Percentiles rank a stretch among this genome's conserved stretches.
Conservation (phyloP, 208 protist genomes). For the Tritrichomonas foetus region DNA sequence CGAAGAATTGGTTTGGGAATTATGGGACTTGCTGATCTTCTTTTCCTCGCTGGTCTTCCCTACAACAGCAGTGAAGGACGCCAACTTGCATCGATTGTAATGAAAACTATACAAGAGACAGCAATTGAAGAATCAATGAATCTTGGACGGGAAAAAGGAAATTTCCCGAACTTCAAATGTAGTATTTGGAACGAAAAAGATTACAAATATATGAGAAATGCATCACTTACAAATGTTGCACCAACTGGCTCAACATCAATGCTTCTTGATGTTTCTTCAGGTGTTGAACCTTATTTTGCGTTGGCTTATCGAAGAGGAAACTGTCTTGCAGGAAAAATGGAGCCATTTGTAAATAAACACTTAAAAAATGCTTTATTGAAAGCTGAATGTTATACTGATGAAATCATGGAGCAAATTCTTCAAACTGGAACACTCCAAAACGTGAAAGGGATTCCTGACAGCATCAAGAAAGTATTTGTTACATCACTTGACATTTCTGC, state of each 20-base stretch:
- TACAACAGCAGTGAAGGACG: not conserved
- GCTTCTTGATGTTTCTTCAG: not conserved
- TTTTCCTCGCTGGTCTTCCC: not conserved
- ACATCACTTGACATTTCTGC: not conserved
- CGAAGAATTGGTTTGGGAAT: not conserved
- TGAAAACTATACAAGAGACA: not conserved
- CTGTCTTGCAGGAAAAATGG: not conserved
- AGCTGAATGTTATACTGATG: not conserved
- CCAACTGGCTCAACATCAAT: not conserved
- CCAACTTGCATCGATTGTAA: not conserved
- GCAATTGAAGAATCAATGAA: not conserved
- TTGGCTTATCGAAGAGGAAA: not conserved
- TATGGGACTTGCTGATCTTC: not conserved
- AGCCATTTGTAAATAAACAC: slow-evolving; percentile 7
- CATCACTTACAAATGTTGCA: not conserved
- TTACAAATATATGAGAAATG: not conserved
- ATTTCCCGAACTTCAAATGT: not conserved
- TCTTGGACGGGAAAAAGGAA: not conserved
- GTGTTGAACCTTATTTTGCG: not conserved
- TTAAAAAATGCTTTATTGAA: not conserved
- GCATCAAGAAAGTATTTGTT: not conserved
- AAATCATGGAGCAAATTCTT: not conserved
- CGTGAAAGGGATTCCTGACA: not conserved
- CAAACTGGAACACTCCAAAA: not conserved
- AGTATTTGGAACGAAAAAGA: not conserved